phyloP scores from a whole-genome alignment of 495 filamentous ascomycete species.

The Alectoria sarmentosa region DNA sequence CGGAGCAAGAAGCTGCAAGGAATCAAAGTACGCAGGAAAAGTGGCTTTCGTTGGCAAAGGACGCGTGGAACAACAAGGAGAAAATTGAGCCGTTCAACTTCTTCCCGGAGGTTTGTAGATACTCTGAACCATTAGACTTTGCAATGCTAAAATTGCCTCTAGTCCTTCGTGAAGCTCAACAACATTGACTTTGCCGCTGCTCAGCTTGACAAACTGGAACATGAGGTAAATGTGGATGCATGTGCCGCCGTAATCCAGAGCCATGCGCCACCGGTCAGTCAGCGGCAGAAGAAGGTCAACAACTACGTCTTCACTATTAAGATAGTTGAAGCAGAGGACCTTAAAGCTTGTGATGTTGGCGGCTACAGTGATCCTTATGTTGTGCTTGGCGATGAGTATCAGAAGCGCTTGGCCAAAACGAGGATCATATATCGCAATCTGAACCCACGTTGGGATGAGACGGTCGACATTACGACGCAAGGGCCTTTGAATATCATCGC shows the following conservation, averaged over 20 bases:
- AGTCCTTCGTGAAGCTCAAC: slow-evolving; percentile 97
- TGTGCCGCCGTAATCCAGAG: slow-evolving; percentile 76
- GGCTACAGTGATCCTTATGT: slow-evolving; percentile 96
- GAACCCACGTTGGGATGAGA: slow-evolving; percentile 97
- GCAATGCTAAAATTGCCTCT: slow-evolving; percentile 4
- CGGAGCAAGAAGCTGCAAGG: slow-evolving; percentile 74
- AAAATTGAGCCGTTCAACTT: slow-evolving; percentile 98
- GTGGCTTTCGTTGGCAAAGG: slow-evolving; percentile 85
- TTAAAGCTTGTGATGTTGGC: slow-evolving; percentile 94
- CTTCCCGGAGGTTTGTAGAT: slow-evolving; percentile 70
- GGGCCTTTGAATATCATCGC: slow-evolving; percentile 91
- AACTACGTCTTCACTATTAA: slow-evolving; percentile 99
- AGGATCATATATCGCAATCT: slow-evolving; percentile 84
- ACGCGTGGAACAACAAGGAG: slow-evolving; percentile 89
- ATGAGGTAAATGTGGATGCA: slow-evolving; percentile 85
- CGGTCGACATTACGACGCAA: slow-evolving; percentile 88
- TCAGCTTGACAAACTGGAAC: slow-evolving; percentile 84
- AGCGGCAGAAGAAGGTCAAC: slow-evolving; percentile 52
- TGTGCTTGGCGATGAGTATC: slow-evolving; percentile 93
- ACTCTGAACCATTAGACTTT: neutral
- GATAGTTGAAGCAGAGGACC: slow-evolving; percentile 95
- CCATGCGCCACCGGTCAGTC: slow-evolving; percentile 49
- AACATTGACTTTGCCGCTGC: slow-evolving; percentile 90
- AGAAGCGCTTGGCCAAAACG: slow-evolving; percentile 94
- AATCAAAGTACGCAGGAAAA: slow-evolving; percentile 83